A percentile compares a stretch with the other conserved stretches of the same genome.
Conservation (phyloP, 2,329 filamentous ascomycete species). For the Xylariaceae sp. region DNA sequence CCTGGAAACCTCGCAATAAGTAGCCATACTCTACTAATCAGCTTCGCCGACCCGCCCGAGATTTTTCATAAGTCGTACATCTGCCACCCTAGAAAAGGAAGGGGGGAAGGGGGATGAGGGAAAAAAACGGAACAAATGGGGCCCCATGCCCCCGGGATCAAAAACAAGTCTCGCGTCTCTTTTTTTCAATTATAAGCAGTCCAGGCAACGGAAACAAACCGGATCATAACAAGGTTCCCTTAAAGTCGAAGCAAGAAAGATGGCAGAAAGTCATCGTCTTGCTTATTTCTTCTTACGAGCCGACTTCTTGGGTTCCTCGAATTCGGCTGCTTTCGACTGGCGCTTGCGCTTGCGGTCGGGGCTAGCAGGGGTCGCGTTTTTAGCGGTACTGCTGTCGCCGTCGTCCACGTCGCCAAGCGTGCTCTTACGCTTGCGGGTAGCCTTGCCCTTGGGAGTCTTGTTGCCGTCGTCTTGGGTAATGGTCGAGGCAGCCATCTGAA, state of each 20-base stretch:
- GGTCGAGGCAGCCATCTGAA: conserved; percentile 40
- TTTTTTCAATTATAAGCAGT: background rate
- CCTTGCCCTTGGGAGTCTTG: conserved; percentile 55
- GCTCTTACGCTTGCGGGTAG: conserved; percentile 53
- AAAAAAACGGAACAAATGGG: conserved; percentile 9
- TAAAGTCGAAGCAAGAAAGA: no score
- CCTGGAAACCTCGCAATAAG: conserved; percentile 7
- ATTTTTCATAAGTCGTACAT: conserved; percentile 29
- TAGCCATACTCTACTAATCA: conserved; percentile 10
- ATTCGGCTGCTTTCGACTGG: conserved; percentile 47
- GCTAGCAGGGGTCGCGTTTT: conserved; percentile 43
- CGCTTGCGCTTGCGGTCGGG: conserved; percentile 61
- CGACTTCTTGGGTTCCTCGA: conserved; percentile 56
- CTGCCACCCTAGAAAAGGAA: conserved; percentile 16
- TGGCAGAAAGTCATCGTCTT: conserved; percentile 21
- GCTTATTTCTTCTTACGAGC: conserved; percentile 52
- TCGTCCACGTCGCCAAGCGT: conserved; percentile 43
- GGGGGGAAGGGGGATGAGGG: conserved; percentile 3
- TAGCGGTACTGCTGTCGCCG: conserved; percentile 35
- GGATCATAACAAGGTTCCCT: conserved; percentile 8
- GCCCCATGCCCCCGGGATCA: background rate
- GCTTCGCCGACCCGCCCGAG: conserved; percentile 10
- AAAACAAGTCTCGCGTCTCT: background rate
- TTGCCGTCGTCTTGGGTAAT: conserved; percentile 37
- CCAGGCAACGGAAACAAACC: background rate